Evolutionary conservation across 768 basidiomycete species (phyloP).

Genomic region (Mrakia frigida): DNA sequence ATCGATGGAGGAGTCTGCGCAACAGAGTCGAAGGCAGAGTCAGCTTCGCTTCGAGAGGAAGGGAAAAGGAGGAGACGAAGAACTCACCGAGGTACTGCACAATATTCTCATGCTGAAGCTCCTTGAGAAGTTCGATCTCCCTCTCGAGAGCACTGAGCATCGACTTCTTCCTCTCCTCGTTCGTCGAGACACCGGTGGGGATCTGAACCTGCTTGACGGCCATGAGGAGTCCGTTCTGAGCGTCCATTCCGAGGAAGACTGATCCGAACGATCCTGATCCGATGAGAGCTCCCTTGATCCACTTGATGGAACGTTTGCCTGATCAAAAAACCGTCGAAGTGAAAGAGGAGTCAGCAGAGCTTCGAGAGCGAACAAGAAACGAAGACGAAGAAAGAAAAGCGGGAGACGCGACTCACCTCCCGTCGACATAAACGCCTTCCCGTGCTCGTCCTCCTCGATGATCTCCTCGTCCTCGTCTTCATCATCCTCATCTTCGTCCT

Average conservation of each 20-base stretch:
- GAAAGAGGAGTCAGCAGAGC: neutral
- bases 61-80: neutral
- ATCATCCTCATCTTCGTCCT: conserved; percentile 36
- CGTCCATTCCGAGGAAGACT: conserved; percentile 94
- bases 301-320: conserved; percentile 67
- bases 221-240: conserved; percentile 82
- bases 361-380: conserved; percentile 16
- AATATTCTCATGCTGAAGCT: conserved; percentile 35
- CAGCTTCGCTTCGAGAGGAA: neutral
- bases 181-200: conserved; percentile 71
- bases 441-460: conserved; percentile 50
- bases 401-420: conserved; percentile 46
- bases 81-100: conserved; percentile 72
- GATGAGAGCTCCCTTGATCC: conserved; percentile 94
- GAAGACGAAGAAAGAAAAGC: neutral
- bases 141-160: conserved; percentile 72
- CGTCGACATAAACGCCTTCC: conserved; percentile 54
- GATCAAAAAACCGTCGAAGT: neutral
- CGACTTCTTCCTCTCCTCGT: conserved; percentile 86
- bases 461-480: conserved; percentile 48
- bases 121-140: conserved; percentile 33
- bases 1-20: conserved; percentile 83
- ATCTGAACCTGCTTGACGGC: conserved; percentile 97
- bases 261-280: conserved; percentile 93
- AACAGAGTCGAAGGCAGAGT: neutral